Conservation (phyloP, 176 grass and related monocot species). For the Triticum dicoccoides region DNA sequence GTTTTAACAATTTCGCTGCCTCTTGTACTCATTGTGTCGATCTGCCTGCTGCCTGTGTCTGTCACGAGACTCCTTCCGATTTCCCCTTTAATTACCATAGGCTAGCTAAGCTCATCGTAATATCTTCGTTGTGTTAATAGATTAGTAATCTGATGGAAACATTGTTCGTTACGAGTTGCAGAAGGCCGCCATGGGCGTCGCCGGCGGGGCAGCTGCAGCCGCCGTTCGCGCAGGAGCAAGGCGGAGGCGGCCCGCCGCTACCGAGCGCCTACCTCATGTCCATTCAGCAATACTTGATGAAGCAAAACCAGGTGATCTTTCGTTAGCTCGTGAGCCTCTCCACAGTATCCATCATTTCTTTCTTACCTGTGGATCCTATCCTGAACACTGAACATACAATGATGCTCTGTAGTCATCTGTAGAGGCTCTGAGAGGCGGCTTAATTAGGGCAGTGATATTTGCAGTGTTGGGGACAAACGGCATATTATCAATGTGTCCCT, state of each 20-base stretch:
- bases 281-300: constrained; percentile 34
- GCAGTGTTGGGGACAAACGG: constrained; percentile 17
- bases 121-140: background rate
- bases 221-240: constrained; percentile 8
- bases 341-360: background rate
- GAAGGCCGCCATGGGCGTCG: constrained; percentile 5
- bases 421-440: background rate
- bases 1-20: constrained; percentile 47
- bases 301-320: constrained; percentile 41
- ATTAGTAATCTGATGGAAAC: background rate
- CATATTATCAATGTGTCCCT: constrained; percentile 12
- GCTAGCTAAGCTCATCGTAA: background rate
- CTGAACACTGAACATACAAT: background rate
- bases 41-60: background rate
- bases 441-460: constrained; percentile 28
- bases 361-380: background rate
- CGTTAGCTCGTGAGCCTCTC: background rate
- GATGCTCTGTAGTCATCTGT: background rate
- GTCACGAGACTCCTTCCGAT: constrained; percentile 13
- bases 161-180: background rate
- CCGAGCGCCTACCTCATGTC: constrained; percentile 43
- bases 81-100: background rate
- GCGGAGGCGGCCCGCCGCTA: background rate
- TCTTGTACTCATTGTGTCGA: constrained; percentile 38
- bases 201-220: background rate